Conservation (phyloP, 2,329 filamentous ascomycete genomes). For the Mollisiaceae sp. region DNA sequence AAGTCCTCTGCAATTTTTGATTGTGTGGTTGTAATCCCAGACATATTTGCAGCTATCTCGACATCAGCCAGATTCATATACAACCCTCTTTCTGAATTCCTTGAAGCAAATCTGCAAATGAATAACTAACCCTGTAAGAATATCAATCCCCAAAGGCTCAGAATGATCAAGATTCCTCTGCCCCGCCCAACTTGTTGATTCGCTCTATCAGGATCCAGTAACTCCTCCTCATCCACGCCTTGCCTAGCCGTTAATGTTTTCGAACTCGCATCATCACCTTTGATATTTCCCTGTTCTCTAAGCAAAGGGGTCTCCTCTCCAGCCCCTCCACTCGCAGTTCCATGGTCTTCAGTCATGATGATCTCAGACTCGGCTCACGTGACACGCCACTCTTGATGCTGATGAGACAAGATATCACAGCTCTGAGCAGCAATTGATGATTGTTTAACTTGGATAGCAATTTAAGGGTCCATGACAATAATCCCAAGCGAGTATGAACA, state of each 20-base stretch:
- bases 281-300: slow-evolving; percentile 18
- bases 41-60: slow-evolving; percentile 66
- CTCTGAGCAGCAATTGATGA: neutral
- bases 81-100: neutral
- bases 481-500: neutral
- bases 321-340: neutral
- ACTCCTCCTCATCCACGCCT: slow-evolving; percentile 33
- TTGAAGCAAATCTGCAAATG: neutral
- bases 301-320: slow-evolving; percentile 35
- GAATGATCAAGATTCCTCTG: slow-evolving; percentile 52
- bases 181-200: slow-evolving; percentile 38
- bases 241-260: slow-evolving; percentile 23
- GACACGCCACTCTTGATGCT: slow-evolving; percentile 14
- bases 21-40: slow-evolving; percentile 81
- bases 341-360: slow-evolving; percentile 14
- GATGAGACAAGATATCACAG: neutral
- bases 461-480: neutral
- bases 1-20: slow-evolving; percentile 77
- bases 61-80: slow-evolving; percentile 11
- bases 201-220: slow-evolving; percentile 33
- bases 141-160: slow-evolving; percentile 61
- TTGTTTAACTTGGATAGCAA: neutral
- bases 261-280: slow-evolving; percentile 26
- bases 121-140: slow-evolving; percentile 60
- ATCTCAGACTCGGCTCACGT: neutral